Evolutionary conservation across 2,329 filamentous ascomycete species (phyloP), one percentile per base, ranked within the genome.

Genomic region (Botrytis byssoidea): DNA sequence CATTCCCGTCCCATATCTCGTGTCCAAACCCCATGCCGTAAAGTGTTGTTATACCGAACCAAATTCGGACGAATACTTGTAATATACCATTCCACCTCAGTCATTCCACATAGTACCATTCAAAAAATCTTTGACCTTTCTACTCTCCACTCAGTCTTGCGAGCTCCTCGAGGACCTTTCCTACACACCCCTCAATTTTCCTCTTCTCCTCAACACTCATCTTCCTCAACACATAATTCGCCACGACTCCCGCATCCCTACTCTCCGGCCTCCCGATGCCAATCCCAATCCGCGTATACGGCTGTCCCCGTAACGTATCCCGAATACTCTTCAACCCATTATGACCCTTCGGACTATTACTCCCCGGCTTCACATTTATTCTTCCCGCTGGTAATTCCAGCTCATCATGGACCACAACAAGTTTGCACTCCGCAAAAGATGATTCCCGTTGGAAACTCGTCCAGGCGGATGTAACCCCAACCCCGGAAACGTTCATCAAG

Each of bases 331-430:
- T 92, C 78, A 95, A 81, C 1, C 93, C 93, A 78, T 94, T 93
- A 82, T 95, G 93, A 0, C 93, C 93, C 16, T 88, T 86, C 55
- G 89, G 85, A 79, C 91, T 93, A 72, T 86, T 82, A 3, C 86
- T 85, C 81, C 92, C 93, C 37, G 86, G 85, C 73, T 88, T 88
- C 9, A 93, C 85, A 67, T 85, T 88, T 22, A 97, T 86, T 51
- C 87, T 86, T 0, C 94, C 94, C 2, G 94, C 80, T 4, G 87
- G 84, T 60, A 88, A 86, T 79, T 98, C 95, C 48, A 98, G 83
- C 81, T 98, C 95, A 81, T 98, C 95, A 81, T 98, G 94, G 32
- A 98, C 85, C 20, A 98, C 84, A 0, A 98, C 89, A 25, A 99
- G 82, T 4, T 85, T 83, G 4, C 85, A 83, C 70, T 78, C 75